Base-by-base conservation (phyloP, 305 asterid species). In the Fraxinus greggii region DNA sequence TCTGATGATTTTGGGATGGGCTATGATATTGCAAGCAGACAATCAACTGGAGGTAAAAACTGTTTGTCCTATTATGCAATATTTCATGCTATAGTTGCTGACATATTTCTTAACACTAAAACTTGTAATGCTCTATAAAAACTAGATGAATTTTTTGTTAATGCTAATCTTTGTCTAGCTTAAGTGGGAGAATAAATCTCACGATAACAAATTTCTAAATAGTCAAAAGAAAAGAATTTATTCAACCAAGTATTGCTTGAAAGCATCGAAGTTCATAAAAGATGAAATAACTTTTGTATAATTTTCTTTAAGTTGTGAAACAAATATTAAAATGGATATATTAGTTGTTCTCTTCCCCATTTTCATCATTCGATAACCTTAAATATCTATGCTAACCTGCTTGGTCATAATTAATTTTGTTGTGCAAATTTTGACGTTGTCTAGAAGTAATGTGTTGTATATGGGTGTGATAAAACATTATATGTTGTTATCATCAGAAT, bases 1-100 rank as follows among this genome's bases (percentile, higher is more conserved):
- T 81, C 94, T 56, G 95, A 91, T 86, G 95, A 88, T 82, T 90
- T 90, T 85, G 90, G 87, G 81, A 93, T 91, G 65, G 88, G 91
- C 79, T 93, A 93, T 86, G 91, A 83, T 80, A 91, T 92, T 83
- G 90, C 97, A 77, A 92, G 87, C 86, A 91, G 94, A 84, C 92
- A 91, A 86, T 86, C 93, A 48, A 90, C 85, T 89, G 91, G 97
- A 93, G 98, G 97, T 94, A 92, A 82, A 78, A 31, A 7, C 83
- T 81, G 74, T 51, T 74, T 72, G 3, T 65, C 75, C 80, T 75
- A 31, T 5, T 31, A 31, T 70, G 75, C 75, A 29, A 70, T 17
- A 70, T 70, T 70, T 70, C 77, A 15, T 72, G 51, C 72, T 82
- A 76, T 28, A 38, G 48, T 31, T 69, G 76, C 61, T 45, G 24